Evolutionary conservation across 1,284 basidiomycete species (phyloP), one percentile per base, ranked within the genome.

Genomic region (Trichosporon sp.): DNA sequence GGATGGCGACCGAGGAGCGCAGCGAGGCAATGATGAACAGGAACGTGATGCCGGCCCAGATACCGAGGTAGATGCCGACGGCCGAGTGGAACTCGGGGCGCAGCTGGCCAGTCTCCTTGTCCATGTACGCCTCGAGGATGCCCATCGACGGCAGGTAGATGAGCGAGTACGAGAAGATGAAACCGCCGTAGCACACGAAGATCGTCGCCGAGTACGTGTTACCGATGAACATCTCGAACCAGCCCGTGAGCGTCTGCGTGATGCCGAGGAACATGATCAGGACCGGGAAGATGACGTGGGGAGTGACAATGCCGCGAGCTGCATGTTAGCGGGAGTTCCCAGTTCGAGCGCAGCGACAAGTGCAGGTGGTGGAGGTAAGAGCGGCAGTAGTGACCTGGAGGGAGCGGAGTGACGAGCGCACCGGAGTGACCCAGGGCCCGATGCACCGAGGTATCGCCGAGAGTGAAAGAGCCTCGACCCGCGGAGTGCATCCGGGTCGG

Each of bases 141-240:
- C 68, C 73, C n/a, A 74, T 66, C 14, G 48, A 35, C 0, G 71
- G 71, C 8, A 69, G 51, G 68, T 66, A 74, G 65, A 74, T 65
- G 40, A 66, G 63, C 32, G 66, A 56, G 71, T 72, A 74, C 10
- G 65, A 68, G 46, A 67, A 69, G 71, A 40, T 56, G 68, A 74
- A 74, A 43, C 73, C 73, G 38, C 73, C 73, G 65, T 68, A 72
- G 12, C 67, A 54, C 68, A 68, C 51, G 63, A 74, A 74, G 66
- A 74, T 71, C 63, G 73, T 74, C 2, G 73, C 73, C 35, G 71
- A 72, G 66, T 69, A 74, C 21, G 73, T 74, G 73, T 74, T 74
- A 3, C 73, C 73, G 71, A 74, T 71, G 64, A 74, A 74, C 73
- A 74, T 74, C 69, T 74, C 73, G 35, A 74, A 74, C 73, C 73